Percentiles rank a stretch among this genome's conserved stretches.
Conservation (phyloP, 148 eudicot genomes). For the Fagopyrum tataricum region DNA sequence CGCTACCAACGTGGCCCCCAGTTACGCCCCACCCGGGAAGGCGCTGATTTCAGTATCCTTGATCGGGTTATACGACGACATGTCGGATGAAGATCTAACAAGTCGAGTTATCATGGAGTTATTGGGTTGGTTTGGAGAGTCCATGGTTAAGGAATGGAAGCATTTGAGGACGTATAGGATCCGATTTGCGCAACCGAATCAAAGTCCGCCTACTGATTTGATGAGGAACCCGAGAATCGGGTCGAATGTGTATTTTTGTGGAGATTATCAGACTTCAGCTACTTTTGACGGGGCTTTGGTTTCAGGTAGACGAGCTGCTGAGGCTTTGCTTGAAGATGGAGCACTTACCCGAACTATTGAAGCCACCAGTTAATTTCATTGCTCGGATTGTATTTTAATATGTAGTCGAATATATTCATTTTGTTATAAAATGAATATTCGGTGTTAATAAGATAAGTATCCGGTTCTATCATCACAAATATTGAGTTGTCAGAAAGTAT, state of each 20-base stretch:
- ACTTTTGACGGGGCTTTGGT: conserved; percentile 98
- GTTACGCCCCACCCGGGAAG: conserved; percentile 72
- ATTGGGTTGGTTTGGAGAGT: conserved; percentile 69
- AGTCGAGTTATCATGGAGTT: conserved; percentile 53
- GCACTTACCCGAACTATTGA: conserved; percentile 12
- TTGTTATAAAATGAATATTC: too few species aligned
- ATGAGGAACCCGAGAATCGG: conserved; percentile 50
- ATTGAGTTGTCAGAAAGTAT: too few species aligned
- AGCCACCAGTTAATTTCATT: background rate
- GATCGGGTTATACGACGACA: conserved; percentile 57
- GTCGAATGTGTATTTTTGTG: conserved; percentile 68
- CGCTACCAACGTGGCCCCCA: conserved; percentile 73
- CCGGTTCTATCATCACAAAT: too few species aligned
- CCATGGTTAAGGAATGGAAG: conserved; percentile 54
- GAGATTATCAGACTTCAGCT: conserved; percentile 83
- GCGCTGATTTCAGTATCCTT: conserved; percentile 72
- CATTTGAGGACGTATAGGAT: conserved; percentile 69
- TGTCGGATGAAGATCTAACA: conserved; percentile 46
- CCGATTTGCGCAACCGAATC: conserved; percentile 82
- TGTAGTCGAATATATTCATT: too few species aligned
- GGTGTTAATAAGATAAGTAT: too few species aligned
- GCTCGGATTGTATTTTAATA: background rate
- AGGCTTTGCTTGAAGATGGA: conserved; percentile 63
- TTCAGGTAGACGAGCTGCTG: conserved; percentile 76
- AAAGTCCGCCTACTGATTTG: conserved; percentile 78